Evolutionary conservation across 208 protist species (phyloP), one percentile per base, ranked within the genome.

Genomic region (Crithidia expoeki): DNA sequence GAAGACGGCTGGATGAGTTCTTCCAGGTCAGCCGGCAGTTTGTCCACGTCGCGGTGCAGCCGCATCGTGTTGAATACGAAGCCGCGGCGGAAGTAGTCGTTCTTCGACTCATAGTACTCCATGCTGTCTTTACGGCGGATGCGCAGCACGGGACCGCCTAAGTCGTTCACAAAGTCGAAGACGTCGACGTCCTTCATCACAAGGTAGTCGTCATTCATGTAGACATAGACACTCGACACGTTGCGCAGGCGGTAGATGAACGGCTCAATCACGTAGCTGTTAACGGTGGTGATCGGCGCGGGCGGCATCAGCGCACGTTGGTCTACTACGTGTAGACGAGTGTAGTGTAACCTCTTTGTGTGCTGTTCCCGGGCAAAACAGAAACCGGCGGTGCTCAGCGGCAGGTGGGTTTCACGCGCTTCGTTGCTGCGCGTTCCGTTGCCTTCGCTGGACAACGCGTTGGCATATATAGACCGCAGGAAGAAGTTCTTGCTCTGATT

Each of bases 201-300:
- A 23, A 70, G 53, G 53, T 70, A 70, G 65, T 70, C 65, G 51
- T 70, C 65, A 53, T 70, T 70, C 53, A 70, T 52, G 65, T 62
- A 62, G 2, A 62, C 19, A 9, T 55, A 70, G 40, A 70, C 53
- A 40, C 28, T 36, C 16, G 65, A 70, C 1, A 44, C 53, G 53
- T 70, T 62, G 53, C 30, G 65, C 38, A 70, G 65, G 11, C 51
- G 53, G 42, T 62, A 70, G 34, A 70, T 42, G 19, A 70, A 70
- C 21, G 65, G 65, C 42, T 70, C 53, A 21, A 70, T 42, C 7
- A 55, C 14, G 53, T 46, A 62, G 30, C 65, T 70, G 40, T 70
- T 62, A 9, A 62, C 56, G 11, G 56, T 62, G n/a, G 38, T 62
- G 11, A 62, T 3, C 23, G 56, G 56, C 10, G 56, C 56, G 6